Base-by-base conservation (phyloP, 1,139 yeast species). In the Lodderomyces beijingensis region DNA sequence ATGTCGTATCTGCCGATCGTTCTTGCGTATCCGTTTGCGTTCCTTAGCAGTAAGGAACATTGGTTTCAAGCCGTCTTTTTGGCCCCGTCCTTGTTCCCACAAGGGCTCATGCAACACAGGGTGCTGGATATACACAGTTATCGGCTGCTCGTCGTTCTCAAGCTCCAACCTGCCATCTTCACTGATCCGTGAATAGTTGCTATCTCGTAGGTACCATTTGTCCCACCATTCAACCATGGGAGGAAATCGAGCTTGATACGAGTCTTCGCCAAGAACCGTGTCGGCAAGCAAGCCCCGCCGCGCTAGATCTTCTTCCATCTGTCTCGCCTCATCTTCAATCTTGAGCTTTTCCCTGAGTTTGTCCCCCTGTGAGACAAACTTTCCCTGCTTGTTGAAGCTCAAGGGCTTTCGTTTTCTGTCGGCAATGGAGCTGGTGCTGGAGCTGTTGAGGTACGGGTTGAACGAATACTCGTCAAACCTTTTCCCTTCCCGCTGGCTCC, bases 141-240 rank as follows among this genome's bases (percentile, higher is more conserved):
- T 67, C 0, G 79, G 75, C 16, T 74, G 66, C 3, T 60, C 63
- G 14, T 70, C 72, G 34, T 54, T 61, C 32, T 66, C 66, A 2
- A 53, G 42, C 2, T 50, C 45, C 8, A 57, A 32, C n/a, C 39
- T 41, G 3, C 43, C 28, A 3, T 38, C 40, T 18, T 57, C 53
- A 27, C 51, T 45, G 1, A 43, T 41, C 7, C 48, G 36, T n/a
- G 49, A 53, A 34, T 64, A 62, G 20, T 47, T 44, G 17, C 48
- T 35, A 20, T 56, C 66, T 27, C 54, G 53, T 8, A 74, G 44
- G 32, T 57, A 69, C 7, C 74, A 76, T 37, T 61, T 55, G 53
- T 86, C 95, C 95, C 95, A 86, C 95, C 95, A 85, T 53, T 85
- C 95, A 3, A 77, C 59, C 9, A 41, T 42, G 0, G 91, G 91